Evolutionary conservation across 371 early-diverging fungal genomes (phyloP).

Genomic region (Mucor plumbeus): DNA sequence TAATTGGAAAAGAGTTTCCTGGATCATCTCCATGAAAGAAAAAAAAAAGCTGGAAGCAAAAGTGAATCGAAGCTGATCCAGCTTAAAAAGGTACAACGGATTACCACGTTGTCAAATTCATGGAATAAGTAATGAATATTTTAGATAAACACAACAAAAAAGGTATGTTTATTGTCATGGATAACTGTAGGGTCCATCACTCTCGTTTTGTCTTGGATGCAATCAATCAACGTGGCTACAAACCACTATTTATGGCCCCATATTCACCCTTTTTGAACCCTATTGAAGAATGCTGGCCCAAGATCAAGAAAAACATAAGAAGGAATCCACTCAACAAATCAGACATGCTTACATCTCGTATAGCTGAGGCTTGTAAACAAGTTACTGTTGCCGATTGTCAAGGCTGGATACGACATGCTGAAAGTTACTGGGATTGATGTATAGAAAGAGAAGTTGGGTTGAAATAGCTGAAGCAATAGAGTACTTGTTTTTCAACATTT

Average conservation of each 20-base stretch:
- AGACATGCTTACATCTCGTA: conserved; percentile 21
- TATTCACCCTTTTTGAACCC: conserved; percentile 30
- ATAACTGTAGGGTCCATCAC: conserved; percentile 14
- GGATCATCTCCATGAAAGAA: conserved; percentile 17
- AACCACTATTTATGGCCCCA: conserved; percentile 20
- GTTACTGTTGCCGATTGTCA: conserved; percentile 13
- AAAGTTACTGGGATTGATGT: conserved; percentile 11
- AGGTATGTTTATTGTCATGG: conserved; percentile 20
- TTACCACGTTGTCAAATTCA: conserved; percentile 14
- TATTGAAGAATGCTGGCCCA: conserved; percentile 27
- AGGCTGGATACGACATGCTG: conserved; percentile 14
- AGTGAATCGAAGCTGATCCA: conserved; percentile 17
- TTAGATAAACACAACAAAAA: conserved; percentile 24
- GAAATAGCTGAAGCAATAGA: not conserved
- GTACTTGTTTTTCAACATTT: no score
- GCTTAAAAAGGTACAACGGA: conserved; percentile 22
- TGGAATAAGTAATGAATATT: conserved; percentile 15
- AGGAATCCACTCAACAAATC: conserved; percentile 1
- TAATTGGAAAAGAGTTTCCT: conserved; percentile 18
- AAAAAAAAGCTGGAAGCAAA: conserved; percentile 24
- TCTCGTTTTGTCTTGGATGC: conserved; percentile 12
- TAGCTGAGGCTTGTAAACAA: conserved; percentile 12
- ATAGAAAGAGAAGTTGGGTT: conserved; percentile 12
- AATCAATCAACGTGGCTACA: conserved; percentile 13
- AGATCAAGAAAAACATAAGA: conserved; percentile 17